Conservation (phyloP, 257 asterid species). For the Scutellaria baicalensis region DNA sequence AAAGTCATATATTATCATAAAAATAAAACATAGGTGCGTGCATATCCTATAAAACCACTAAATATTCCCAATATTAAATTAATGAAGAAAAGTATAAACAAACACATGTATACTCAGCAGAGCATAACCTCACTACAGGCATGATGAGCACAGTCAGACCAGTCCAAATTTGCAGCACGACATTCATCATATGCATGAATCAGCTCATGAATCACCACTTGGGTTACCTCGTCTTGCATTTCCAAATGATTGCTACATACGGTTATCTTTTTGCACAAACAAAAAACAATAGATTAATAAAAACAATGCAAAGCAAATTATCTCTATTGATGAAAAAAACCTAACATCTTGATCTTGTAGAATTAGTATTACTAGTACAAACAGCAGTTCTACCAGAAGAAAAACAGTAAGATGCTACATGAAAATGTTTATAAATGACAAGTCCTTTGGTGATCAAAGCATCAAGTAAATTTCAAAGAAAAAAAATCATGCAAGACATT, state of each 20-base stretch:
- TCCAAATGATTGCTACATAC: constrained; percentile 62
- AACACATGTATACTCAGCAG: not conserved
- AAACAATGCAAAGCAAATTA: not conserved
- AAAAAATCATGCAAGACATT: not conserved
- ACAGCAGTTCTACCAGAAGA: not conserved
- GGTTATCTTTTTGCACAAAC: constrained; percentile 29
- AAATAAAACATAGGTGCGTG: not conserved
- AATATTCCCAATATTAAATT: not conserved
- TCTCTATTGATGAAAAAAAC: not conserved
- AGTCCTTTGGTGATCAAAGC: not conserved
- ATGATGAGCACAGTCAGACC: constrained; percentile 81
- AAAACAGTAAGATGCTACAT: not conserved
- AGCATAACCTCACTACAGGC: constrained; percentile 78
- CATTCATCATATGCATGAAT: constrained; percentile 91
- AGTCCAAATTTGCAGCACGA: constrained; percentile 75
- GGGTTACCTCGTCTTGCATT: constrained; percentile 74
- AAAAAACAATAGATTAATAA: not conserved
- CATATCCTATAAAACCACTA: not conserved
- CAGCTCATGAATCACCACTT: constrained; percentile 87
- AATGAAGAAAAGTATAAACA: not conserved
- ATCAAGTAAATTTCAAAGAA: not conserved
- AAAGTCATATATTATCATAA: not conserved
- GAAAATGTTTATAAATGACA: not conserved
- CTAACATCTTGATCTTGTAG: not conserved
- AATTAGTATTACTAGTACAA: not conserved